Percentiles rank a stretch among this genome's conserved stretches.
These are phyloP conservation scores for Macrocybe gigantea DNA, from an alignment of 768 basidiomycete species.

Conservation along the genomic window DNA sequence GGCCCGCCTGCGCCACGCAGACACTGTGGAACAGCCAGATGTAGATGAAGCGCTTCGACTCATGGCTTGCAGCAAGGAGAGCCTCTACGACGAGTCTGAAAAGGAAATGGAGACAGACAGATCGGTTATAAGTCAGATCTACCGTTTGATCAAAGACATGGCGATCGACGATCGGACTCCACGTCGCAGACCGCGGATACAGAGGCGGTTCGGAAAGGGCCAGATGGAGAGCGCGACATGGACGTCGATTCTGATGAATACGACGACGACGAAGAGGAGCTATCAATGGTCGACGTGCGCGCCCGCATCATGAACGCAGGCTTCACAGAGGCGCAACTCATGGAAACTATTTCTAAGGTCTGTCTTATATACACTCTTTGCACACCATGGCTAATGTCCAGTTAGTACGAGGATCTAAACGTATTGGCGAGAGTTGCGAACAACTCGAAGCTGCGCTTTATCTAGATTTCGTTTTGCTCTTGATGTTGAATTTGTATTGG, in stretches of 20 bases:
- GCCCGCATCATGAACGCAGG: conserved; percentile 81
- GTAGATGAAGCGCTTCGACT: conserved; percentile 95
- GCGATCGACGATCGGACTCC: conserved; percentile 30
- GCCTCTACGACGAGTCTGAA: conserved; percentile 75
- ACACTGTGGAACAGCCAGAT: conserved; percentile 75
- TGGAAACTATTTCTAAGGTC: conserved; percentile 79
- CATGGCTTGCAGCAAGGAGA: conserved; percentile 96
- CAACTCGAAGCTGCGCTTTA: conserved; percentile 74
- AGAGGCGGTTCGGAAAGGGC: conserved; percentile 62
- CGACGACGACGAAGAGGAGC: conserved; percentile 60
- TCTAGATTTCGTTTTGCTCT: conserved; percentile 18
- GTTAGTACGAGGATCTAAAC: conserved; percentile 82
- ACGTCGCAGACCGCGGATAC: conserved; percentile 29
- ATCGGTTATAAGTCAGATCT: conserved; percentile 80
- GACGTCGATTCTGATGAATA: conserved; percentile 66
- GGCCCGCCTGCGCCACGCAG: conserved; percentile 83
- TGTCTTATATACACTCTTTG: conserved; percentile 18
- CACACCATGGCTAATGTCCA: conserved; percentile 8
- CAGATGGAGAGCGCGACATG: conserved; percentile 65
- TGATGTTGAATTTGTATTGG: neutral
- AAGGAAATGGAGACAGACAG: conserved; percentile 67
- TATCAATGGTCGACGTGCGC: conserved; percentile 85
- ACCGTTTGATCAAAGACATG: conserved; percentile 89
- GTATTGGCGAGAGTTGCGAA: conserved; percentile 82
- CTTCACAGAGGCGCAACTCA: conserved; percentile 87